Percentiles rank a stretch among this genome's conserved stretches.
phyloP scores from a whole-genome alignment of 225 moss, liverwort and hornwort genomes.

The Physcomitrium patens region DNA sequence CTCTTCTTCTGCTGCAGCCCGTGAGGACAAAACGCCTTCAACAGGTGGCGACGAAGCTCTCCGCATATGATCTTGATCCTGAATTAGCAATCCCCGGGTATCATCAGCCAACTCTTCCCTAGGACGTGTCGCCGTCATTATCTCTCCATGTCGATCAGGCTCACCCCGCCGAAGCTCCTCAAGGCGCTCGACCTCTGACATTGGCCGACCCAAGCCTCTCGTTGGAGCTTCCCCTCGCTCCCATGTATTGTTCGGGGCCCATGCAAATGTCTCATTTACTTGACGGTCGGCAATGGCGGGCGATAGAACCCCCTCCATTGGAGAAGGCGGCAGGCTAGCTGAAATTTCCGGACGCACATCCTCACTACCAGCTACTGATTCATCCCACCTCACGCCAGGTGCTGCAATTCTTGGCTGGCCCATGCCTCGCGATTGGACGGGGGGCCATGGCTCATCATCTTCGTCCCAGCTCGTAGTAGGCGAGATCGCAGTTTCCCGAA shows the following conservation, averaged over 20 bases:
- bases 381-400: constrained; percentile 30
- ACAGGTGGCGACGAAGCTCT: constrained; percentile 25
- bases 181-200: constrained; percentile 36
- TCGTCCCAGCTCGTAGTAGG: constrained; percentile 52
- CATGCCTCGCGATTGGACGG: background rate
- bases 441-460: constrained; percentile 47
- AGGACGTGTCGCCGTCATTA: background rate
- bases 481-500: constrained; percentile 43
- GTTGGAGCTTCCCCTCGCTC: constrained; percentile 2
- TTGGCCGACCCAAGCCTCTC: constrained; percentile 36
- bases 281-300: constrained; percentile 20
- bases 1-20: background rate
- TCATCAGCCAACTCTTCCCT: constrained; percentile 38
- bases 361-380: background rate
- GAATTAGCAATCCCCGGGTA: constrained; percentile 28
- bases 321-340: constrained; percentile 13
- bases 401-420: constrained; percentile 27
- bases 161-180: constrained; percentile 35
- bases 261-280: constrained; percentile 36
- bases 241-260: constrained; percentile 32
- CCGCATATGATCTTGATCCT: background rate
- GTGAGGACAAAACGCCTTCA: constrained; percentile 38
- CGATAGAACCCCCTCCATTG: constrained; percentile 44
- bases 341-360: constrained; percentile 4
- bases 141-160: constrained; percentile 14